phyloP scores from a whole-genome alignment of 805 yeast genomes.

The Candida hungchunana region DNA sequence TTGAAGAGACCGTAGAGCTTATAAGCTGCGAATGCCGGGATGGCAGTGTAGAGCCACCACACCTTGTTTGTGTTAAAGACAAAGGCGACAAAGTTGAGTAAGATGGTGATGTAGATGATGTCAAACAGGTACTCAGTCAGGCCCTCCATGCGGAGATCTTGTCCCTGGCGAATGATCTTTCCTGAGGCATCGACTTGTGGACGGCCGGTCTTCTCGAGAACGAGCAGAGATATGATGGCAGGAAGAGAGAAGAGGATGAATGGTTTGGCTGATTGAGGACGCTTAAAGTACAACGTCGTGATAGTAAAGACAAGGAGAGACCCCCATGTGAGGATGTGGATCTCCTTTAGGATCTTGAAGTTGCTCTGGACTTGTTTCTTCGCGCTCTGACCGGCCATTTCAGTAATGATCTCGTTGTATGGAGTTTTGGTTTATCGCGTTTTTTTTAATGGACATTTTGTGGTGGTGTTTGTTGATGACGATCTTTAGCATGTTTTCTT shows the following conservation, averaged over 20 bases:
- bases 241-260: slow-evolving; percentile 30
- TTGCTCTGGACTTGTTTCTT: slow-evolving; percentile 49
- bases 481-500: no score
- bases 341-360: slow-evolving; percentile 34
- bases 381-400: slow-evolving; percentile 55
- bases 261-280: slow-evolving; percentile 33
- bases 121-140: slow-evolving; percentile 54
- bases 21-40: slow-evolving; percentile 43
- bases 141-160: slow-evolving; percentile 45
- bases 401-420: slow-evolving; percentile 7
- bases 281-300: slow-evolving; percentile 28
- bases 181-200: slow-evolving; percentile 37
- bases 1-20: slow-evolving; percentile 36
- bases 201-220: slow-evolving; percentile 46
- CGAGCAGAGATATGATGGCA: slow-evolving; percentile 35
- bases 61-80: slow-evolving; percentile 40
- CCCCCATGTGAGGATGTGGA: slow-evolving; percentile 30
- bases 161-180: slow-evolving; percentile 41
- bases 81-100: slow-evolving; percentile 42
- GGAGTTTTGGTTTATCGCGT: no score
- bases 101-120: slow-evolving; percentile 46
- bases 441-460: no score
- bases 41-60: slow-evolving; percentile 42
- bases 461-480: no score
- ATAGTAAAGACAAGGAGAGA: slow-evolving; percentile 28